Evolutionary conservation across 2,329 filamentous ascomycete species (phyloP).

Genomic region (Tolypocladium amazonense): DNA sequence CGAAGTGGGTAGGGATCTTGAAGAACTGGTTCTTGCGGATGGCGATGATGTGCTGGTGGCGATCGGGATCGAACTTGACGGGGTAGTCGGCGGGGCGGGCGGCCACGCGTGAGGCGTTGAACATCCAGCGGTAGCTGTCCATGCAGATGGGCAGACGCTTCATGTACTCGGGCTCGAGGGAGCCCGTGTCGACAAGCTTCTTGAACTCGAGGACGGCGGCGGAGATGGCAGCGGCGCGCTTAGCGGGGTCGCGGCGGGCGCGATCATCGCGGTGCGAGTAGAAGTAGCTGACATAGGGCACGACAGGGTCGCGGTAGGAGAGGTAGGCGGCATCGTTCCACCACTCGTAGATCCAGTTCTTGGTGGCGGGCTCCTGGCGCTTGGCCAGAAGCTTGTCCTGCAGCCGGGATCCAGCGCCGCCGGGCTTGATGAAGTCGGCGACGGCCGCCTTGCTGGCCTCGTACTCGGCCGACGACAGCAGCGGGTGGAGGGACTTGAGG

Average conservation of each 20-base stretch:
- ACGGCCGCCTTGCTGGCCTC: slow-evolving; percentile 72
- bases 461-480: slow-evolving; percentile 59
- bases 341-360: slow-evolving; percentile 97
- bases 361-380: slow-evolving; percentile 66
- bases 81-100: slow-evolving; percentile 74
- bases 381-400: slow-evolving; percentile 79
- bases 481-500: slow-evolving; percentile 66
- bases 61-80: slow-evolving; percentile 62
- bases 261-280: slow-evolving; percentile 96
- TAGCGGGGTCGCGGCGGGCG: slow-evolving; percentile 74
- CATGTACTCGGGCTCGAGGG: slow-evolving; percentile 96
- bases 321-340: slow-evolving; percentile 96
- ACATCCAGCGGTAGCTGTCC: slow-evolving; percentile 99
- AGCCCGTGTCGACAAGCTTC: slow-evolving; percentile 72
- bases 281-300: slow-evolving; percentile 98
- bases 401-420: slow-evolving; percentile 68
- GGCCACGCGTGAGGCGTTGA: slow-evolving; percentile 83
- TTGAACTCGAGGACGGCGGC: slow-evolving; percentile 88
- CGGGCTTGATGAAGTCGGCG: slow-evolving; percentile 79
- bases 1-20: slow-evolving; percentile 75
- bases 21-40: slow-evolving; percentile 97
- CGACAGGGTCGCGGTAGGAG: slow-evolving; percentile 84
- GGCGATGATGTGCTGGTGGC: slow-evolving; percentile 80
- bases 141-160: slow-evolving; percentile 95
- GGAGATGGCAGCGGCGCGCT: slow-evolving; percentile 84